Evolutionary conservation across 805 yeast species (phyloP).

Genomic region (Pachysolen tannophilus): DNA sequence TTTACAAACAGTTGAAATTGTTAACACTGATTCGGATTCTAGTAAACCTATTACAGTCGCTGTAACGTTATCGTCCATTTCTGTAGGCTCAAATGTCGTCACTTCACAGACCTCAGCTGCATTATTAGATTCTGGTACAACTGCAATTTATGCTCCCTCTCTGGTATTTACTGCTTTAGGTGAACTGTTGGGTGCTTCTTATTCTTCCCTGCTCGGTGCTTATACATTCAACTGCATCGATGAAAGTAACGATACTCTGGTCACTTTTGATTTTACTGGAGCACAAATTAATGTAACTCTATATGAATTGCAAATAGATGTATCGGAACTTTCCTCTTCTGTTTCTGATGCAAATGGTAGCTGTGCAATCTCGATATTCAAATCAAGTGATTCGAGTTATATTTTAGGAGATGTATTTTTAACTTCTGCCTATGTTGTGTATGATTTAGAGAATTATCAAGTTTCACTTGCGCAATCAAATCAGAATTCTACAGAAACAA

Average conservation of each 20-base stretch:
- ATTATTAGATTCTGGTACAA: constrained; percentile 9
- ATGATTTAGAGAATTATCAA: constrained; percentile 45
- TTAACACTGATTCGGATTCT: constrained; percentile 4
- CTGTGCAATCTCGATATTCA: too few relatives aligned
- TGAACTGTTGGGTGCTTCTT: constrained; percentile 3
- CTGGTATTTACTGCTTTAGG: constrained; percentile 2
- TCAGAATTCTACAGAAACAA: constrained; percentile 13
- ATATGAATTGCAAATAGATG: too few relatives aligned
- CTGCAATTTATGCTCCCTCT: constrained; percentile 2
- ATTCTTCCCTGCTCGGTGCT: background rate
- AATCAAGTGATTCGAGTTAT: too few relatives aligned
- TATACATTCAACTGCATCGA: constrained; percentile 6
- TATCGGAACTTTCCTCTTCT: too few relatives aligned
- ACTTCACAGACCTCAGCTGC: constrained; percentile 1
- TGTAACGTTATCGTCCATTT: background rate
- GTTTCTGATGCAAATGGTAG: too few relatives aligned
- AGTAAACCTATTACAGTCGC: background rate
- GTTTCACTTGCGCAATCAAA: constrained; percentile 42
- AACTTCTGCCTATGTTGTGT: constrained; percentile 50
- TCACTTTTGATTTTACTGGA: constrained; percentile 3
- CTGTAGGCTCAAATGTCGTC: background rate
- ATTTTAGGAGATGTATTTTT: constrained; percentile 57
- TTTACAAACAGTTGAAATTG: constrained; percentile 34
- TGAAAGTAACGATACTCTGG: background rate
- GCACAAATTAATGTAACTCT: too few relatives aligned